Base-by-base conservation (phyloP, 2,329 filamentous ascomycete species). In the Cryphonectria radicalis region DNA sequence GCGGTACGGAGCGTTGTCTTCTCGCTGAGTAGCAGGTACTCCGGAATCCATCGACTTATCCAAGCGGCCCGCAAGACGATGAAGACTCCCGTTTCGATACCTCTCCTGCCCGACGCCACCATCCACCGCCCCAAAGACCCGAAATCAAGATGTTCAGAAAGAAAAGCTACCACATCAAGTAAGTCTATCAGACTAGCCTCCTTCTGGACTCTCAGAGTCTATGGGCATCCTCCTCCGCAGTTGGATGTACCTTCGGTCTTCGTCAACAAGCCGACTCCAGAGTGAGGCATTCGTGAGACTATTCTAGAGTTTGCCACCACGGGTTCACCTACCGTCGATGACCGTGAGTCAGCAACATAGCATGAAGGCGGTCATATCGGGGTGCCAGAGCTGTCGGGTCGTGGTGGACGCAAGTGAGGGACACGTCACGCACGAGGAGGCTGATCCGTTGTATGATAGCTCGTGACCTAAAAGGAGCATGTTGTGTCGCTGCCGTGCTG, bases 1-100 rank as follows among this genome's bases (percentile, higher is more conserved):
- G 67, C 67, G 32, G 64, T 70, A 72, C 67, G 57, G 53, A 66
- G 50, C 35, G 37, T 32, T 7, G 43, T 55, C 70, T 69, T 63
- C 32, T 66, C 22, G n/a, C 46, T 57, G 28, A 28, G 63, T 53
- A 65, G 62, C 40, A 53, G 63, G 63, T 66, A 66, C 63, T 46
- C 42, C 40, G 1, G 13, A 8, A 17, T 40, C 25, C 42, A 22
- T 37, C 19, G 43, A 66, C 25, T 32, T 1, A 25, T 42, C 60
- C 35, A 25, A 13, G 60, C 40, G 5, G 59, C 19, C 59, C 35
- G 32, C 59, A 62, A 7, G 17, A n/a, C 32, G 35, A 40, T 35
- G 3, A 40, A 13, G 35, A 3, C 35, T 35, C 59, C 19, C 25
- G 7, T 35, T 28, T 28, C 28, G 55, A 32, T 59, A 35, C 28